Evolutionary conservation across 192 early-diverging fungal species (phyloP), one percentile per base, ranked within the genome.

Genomic region (Backusella luteola): DNA sequence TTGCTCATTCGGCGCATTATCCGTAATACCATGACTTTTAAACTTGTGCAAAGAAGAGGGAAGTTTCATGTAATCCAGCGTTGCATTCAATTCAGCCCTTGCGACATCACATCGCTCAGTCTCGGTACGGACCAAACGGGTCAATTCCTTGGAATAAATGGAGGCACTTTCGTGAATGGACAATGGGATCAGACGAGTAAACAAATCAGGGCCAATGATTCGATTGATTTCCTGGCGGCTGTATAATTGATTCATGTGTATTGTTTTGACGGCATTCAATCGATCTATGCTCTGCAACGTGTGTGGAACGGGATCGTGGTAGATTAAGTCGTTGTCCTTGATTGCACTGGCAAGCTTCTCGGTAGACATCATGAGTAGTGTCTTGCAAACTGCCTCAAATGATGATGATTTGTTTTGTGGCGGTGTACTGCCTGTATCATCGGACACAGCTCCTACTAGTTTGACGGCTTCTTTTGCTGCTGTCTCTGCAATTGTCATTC

Each of bases 251-350:
- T 88, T 90, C 84, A 94, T 96, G 38, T 88, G 90, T 46, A 85
- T 85, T n/a, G 87, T 81, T 79, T 94, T 96, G 77, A 92, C 95
- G 12, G 92, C 92, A 76, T 93, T 91, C 67, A 94, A 77, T 73
- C 94, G 96, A 53, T 97, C 96, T 14, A 97, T 86, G 2, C 93
- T 87, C 5, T 93, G 84, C 5, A 99, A 83, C 6, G 90, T 86
- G 66, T 91, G 89, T 3, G 97, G 98, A 0, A 96, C 92, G 0
- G 89, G 69, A 42, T 94, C 95, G 82, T 96, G 92, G 82, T 99
- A 99, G n/a, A 99, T 91, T 79, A 98, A 85, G 81, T 99, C 98
- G 81, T 99, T 99, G 85, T 99, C 98, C 38, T 91, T 91, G 21
- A 86, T 89, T 0, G 91, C 90, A 34, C 82, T 82, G 19, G 77